phyloP scores from a whole-genome alignment of 768 basidiomycete species.

The Boletus rubroflammeus region DNA sequence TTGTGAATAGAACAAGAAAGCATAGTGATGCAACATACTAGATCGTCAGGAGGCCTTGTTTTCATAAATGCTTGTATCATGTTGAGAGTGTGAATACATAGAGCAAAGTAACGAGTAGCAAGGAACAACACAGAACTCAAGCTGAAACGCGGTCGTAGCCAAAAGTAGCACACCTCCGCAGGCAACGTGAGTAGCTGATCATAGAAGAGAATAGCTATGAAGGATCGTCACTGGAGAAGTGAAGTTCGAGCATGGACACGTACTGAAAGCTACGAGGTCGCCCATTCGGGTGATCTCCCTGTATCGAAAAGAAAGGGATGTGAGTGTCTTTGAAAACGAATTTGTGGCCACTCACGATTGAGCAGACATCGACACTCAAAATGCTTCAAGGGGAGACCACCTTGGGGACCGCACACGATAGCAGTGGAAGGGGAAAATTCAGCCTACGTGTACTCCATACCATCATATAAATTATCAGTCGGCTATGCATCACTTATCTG shows the following conservation, averaged over 20 bases:
- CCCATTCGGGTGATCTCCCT: neutral
- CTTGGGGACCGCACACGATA: too few species aligned
- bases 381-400: neutral
- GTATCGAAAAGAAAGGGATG: neutral
- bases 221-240: neutral
- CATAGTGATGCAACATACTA: neutral
- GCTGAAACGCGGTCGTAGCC: conserved; percentile 32
- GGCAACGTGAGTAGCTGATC: conserved; percentile 46
- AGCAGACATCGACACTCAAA: neutral
- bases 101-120: conserved; percentile 39
- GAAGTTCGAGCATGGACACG: neutral
- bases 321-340: too few species aligned
- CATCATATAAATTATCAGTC: too few species aligned
- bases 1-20: neutral
- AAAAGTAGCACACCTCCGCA: conserved; percentile 42
- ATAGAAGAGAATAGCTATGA: conserved; percentile 34
- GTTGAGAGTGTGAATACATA: conserved; percentile 38
- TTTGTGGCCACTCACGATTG: conserved; percentile 1
- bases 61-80: conserved; percentile 35
- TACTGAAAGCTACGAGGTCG: conserved; percentile 7
- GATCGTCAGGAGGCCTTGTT: neutral
- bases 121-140: conserved; percentile 39
- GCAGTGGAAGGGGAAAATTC: too few species aligned
- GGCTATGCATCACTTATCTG: too few species aligned
- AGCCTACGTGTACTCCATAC: too few species aligned